Evolutionary conservation across 73 alveolate genomes (phyloP), one percentile per base, ranked within the genome.

Genomic region (Paramecium tetraurelia): DNA sequence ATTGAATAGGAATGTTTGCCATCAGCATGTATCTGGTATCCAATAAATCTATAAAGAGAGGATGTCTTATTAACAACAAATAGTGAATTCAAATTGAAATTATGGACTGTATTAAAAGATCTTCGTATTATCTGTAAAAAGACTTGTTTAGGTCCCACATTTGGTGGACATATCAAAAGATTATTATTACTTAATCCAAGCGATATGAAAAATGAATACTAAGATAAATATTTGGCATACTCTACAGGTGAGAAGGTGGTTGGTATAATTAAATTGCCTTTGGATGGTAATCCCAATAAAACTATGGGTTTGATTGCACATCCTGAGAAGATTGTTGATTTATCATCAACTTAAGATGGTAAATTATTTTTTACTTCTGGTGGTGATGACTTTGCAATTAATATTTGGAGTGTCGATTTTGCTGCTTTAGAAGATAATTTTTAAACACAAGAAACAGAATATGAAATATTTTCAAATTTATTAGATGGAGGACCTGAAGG

Each of bases 231-330:
- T 93, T 76, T 96, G 2, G 97, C 98, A 20, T 98, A 97, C 86
- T 92, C 99, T n/a, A 98, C 99, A 21, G 93, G 94, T 72, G 98
- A 97, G 93, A 97, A 98, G 89, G 99, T 98, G 12, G 95, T 98
- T 76, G 99, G 99, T 24, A 93, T 98, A 7, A 96, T 98, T 93
- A 97, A 97, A 41, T 95, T 98, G 53, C 99, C 99, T 16, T 93
- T 98, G 22, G 99, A 98, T 92, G 99, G 99, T 14, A 98, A 98
- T 93, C 99, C 99, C 46, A 97, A 95, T 92, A 96, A 98, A 93
- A 95, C 98, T 36, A 97, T 98, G 99, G 99, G 99, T 40, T 96
- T 98, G 4, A 97, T 98, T 58, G 99, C 99, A 35, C 99, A 98
- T 93, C 99, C 99, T 46, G 99, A 97, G 18, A 94, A 96, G 68